A percentile compares a stretch with the other conserved stretches of the same genome.
These are phyloP conservation scores for Vanderwaltozyma polyspora DNA, from an alignment of 805 yeast genomes.

Conservation along the genomic window DNA sequence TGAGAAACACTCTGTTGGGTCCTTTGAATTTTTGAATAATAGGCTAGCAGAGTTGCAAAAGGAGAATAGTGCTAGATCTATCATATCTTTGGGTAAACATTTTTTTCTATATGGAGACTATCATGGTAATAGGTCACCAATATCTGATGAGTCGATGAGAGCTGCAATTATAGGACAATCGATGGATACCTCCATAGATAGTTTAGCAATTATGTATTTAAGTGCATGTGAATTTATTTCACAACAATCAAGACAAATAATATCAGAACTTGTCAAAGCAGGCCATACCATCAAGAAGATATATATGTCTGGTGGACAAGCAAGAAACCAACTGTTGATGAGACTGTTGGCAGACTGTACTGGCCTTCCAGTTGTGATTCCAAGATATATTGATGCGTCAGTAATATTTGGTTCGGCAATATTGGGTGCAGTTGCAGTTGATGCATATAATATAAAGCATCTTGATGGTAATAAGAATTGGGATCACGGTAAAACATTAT, in stretches of 20 bases:
- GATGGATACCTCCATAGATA: slow-evolving; percentile 80
- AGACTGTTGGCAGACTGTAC: slow-evolving; percentile 87
- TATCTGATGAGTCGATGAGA: slow-evolving; percentile 88
- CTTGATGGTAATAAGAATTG: slow-evolving; percentile 7
- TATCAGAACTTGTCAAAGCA: slow-evolving; percentile 66
- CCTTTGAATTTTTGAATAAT: slow-evolving; percentile 74
- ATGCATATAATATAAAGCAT: slow-evolving; percentile 34
- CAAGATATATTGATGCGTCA: slow-evolving; percentile 91
- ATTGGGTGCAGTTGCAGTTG: slow-evolving; percentile 89
- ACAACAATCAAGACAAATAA: slow-evolving; percentile 92
- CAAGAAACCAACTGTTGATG: slow-evolving; percentile 83
- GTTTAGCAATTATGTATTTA: slow-evolving; percentile 73
- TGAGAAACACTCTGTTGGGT: slow-evolving; percentile 56
- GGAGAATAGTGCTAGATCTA: slow-evolving; percentile 51
- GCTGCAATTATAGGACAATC: slow-evolving; percentile 88
- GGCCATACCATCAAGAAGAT: slow-evolving; percentile 72
- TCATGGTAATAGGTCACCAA: slow-evolving; percentile 96
- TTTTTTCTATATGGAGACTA: slow-evolving; percentile 90
- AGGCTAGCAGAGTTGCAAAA: slow-evolving; percentile 55
- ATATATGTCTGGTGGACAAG: slow-evolving; percentile 94
- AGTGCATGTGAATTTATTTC: slow-evolving; percentile 97
- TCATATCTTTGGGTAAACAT: slow-evolving; percentile 72
- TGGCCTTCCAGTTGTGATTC: slow-evolving; percentile 82
- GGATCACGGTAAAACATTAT: slow-evolving; percentile 42
- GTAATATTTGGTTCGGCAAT: slow-evolving; percentile 95